phyloP scores from a whole-genome alignment of 2,329 filamentous ascomycete genomes.

The Monilinia aucupariae region DNA sequence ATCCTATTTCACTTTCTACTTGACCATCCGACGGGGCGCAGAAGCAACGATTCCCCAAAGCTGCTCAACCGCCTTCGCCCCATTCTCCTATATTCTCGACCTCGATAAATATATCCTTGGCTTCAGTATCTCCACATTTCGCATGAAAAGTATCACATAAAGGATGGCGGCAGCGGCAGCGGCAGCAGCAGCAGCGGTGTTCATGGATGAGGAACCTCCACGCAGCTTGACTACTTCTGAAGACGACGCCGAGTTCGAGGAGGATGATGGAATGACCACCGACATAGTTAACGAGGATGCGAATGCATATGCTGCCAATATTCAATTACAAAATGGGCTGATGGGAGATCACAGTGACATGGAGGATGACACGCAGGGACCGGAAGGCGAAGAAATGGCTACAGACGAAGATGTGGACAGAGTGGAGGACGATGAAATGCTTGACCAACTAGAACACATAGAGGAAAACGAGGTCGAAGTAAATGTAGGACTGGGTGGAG shows the following conservation, averaged over 20 bases:
- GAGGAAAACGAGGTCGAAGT: conserved; percentile 38
- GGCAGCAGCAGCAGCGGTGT: conserved; percentile 20
- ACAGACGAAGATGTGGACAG: conserved; percentile 35
- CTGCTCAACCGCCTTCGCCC: not conserved
- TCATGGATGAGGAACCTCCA: conserved; percentile 34
- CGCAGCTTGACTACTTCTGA: conserved; percentile 35
- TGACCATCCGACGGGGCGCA: not conserved
- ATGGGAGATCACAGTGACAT: conserved; percentile 25
- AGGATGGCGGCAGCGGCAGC: conserved; percentile 15
- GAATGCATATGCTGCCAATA: conserved; percentile 35
- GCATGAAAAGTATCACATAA: conserved; percentile 17
- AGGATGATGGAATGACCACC: conserved; percentile 32
- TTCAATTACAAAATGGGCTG: conserved; percentile 35
- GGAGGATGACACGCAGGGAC: conserved; percentile 23
- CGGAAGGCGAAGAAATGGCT: conserved; percentile 32
- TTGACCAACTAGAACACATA: conserved; percentile 32
- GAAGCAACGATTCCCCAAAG: not conserved
- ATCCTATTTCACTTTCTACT: not conserved
- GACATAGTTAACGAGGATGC: conserved; percentile 30
- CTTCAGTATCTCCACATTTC: not conserved
- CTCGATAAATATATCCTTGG: not conserved
- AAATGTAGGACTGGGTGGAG: conserved; percentile 40
- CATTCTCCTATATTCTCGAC: not conserved
- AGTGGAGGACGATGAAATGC: conserved; percentile 38
- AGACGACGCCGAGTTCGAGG: conserved; percentile 36